A percentile compares a stretch with the other conserved stretches of the same genome.
Conservation (phyloP, 768 basidiomycete genomes). For the Mycena alexandri region DNA sequence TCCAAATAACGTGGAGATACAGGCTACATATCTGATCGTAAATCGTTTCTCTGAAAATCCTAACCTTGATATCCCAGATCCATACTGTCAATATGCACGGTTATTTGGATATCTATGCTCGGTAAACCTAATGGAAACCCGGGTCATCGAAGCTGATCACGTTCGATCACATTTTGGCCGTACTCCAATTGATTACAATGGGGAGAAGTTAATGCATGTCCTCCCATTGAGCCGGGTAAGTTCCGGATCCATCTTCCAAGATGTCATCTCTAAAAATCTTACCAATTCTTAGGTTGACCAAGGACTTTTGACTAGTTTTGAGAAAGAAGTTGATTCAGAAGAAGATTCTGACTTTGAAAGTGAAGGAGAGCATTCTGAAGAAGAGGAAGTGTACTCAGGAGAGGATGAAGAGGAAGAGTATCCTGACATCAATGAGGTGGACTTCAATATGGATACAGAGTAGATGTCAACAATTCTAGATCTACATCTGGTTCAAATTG, state of each 20-base stretch:
- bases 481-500: too few relatives aligned
- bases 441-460: too few relatives aligned
- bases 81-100: neutral
- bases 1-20: neutral
- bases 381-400: too few relatives aligned
- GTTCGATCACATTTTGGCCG: neutral
- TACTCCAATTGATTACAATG: neutral
- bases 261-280: neutral
- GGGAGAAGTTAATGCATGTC: neutral
- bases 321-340: too few relatives aligned
- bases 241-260: neutral
- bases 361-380: too few relatives aligned
- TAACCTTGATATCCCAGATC: neutral
- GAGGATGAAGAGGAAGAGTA: too few relatives aligned
- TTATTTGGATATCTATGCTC: neutral
- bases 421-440: too few relatives aligned
- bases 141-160: neutral
- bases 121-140: neutral
- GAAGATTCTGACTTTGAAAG: too few relatives aligned
- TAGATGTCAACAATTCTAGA: too few relatives aligned
- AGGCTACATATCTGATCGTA: constrained; percentile 7
- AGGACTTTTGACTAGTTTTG: too few relatives aligned
- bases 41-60: neutral
- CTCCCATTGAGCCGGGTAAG: neutral
- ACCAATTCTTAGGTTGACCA: too few relatives aligned